phyloP scores from a whole-genome alignment of 2,329 filamentous ascomycete species.

The Ceratocystis destructans region DNA sequence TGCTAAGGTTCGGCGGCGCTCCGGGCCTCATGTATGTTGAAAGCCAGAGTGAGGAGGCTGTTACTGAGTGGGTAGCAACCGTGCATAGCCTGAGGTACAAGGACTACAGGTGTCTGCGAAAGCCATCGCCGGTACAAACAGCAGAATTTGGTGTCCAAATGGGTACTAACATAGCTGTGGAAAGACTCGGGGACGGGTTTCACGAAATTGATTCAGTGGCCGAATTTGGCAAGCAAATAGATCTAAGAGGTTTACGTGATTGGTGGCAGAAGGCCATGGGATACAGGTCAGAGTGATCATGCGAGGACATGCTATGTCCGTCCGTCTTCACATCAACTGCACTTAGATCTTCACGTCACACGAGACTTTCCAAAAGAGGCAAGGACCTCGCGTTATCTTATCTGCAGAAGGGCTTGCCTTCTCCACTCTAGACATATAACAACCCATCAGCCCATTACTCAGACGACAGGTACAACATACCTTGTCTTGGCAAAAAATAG shows the following conservation, averaged over 20 bases:
- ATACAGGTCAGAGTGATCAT: slow-evolving; percentile 25
- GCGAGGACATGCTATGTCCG: neutral
- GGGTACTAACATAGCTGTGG: neutral
- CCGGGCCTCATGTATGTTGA: slow-evolving; percentile 73
- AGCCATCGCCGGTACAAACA: slow-evolving; percentile 30
- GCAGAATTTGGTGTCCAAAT: neutral
- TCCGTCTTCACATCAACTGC: neutral
- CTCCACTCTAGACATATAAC: neutral
- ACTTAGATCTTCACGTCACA: neutral
- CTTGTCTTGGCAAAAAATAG: neutral
- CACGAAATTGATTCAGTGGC: slow-evolving; percentile 50
- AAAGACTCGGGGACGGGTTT: slow-evolving; percentile 25
- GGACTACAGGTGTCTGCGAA: slow-evolving; percentile 51
- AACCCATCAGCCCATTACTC: too few species aligned
- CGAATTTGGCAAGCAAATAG: slow-evolving; percentile 50
- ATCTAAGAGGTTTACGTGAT: slow-evolving; percentile 39
- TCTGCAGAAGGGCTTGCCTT: neutral
- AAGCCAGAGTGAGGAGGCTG: slow-evolving; percentile 36
- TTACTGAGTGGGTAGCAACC: slow-evolving; percentile 49
- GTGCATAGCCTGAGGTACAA: slow-evolving; percentile 58
- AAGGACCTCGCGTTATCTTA: neutral
- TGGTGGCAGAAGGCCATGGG: slow-evolving; percentile 63
- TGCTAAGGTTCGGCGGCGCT: slow-evolving; percentile 52
- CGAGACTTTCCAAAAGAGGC: neutral
- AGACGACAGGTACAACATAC: too few species aligned